Evolutionary conservation across 108 stramenopile species (phyloP), one percentile per base, ranked within the genome.

Genomic region (Skeletonema menzelii): DNA sequence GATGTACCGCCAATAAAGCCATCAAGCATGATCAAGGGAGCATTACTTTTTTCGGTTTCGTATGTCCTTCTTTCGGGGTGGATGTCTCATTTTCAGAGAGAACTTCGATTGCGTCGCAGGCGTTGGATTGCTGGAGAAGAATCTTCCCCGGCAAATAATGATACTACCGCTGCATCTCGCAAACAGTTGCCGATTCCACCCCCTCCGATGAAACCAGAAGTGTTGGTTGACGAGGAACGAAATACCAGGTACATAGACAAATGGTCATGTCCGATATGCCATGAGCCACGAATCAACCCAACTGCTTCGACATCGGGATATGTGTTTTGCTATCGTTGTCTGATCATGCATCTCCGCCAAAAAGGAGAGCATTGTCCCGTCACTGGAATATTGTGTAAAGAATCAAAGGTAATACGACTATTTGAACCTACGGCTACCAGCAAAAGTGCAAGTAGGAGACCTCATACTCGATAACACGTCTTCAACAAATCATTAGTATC

Each of bases 281-380:
- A 79, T 27, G 75, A 83, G 67, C 76, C 87, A 56, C 70, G 90
- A 49, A 76, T 89, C 32, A 79, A 87, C 37, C 92, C 92, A 5
- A 82, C 92, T 11, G 90, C 88, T 55, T 81, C 90, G 11, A 83
- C 87, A 3, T 85, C 88, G 49, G 92, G 92, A 32, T 89, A 84
- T 77, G 90, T 93, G 6, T 93, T 87, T 71, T 93, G 92, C 59
- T 77, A 85, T 66, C 76, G 74, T 62, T 93, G 92, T 53, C 44
- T 93, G 38, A 59, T 88, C 7, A 38, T 63, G 34, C 77, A 77
- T 59, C 65, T 93, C 6, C 73, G 87, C 10, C 53, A 78, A 31
- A 65, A 72, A 38, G 79, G 82, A 24, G 66, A 73, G 14, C 65
- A 60, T 24, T 93, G 92, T 59, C 92, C 92, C 17, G 56, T 91